Evolutionary conservation across 805 yeast species (phyloP), one percentile per base, ranked within the genome.

Genomic region (Candida cerambycidarum): DNA sequence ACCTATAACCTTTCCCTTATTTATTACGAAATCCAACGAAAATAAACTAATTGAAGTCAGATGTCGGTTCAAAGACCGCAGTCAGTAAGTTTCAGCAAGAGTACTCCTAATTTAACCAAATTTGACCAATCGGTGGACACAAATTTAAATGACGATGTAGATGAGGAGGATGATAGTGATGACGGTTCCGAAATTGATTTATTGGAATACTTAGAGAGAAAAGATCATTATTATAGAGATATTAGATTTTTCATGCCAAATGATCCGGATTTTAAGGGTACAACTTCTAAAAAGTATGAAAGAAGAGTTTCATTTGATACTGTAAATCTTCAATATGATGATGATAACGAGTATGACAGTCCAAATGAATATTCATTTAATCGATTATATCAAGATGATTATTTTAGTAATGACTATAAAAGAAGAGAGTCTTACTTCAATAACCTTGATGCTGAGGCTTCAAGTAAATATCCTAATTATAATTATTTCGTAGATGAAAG

Each of bases 271-370:
- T 41, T 49, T 12, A 36, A 27, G 11, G 8, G 46, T 29, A 35
- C 33, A 15, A 38, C 45, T 32, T 42, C 29, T 29, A 48, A 28
- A 43, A 40, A 48, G 11, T 67, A 56, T 44, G 41, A 52, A 13
- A 62, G 62, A 23, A 57, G 78, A 37, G 80, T 79, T 1, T 72
- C 80, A 2, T 79, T 78, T 52, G 82, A 79, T 56, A 76, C 83
- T 13, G 73, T 79, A 14, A 69, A 77, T 43, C 39, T 69, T 18
- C 58, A 58, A 42, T 62, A 55, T 45, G 53, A 52, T 25, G 55
- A 52, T 30, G 57, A 55, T 25, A 51, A 47, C 12, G 55, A 55
- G 31, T 53, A 45, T 14, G 53, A 33, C 37, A 55, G 35, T 34
- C 51, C 25, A 13, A 54, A 46, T 47, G 54, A 44, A 23, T 17